Evolutionary conservation across 2,329 filamentous ascomycete genomes (phyloP).

Genomic region (Colletotrichum sojae): DNA sequence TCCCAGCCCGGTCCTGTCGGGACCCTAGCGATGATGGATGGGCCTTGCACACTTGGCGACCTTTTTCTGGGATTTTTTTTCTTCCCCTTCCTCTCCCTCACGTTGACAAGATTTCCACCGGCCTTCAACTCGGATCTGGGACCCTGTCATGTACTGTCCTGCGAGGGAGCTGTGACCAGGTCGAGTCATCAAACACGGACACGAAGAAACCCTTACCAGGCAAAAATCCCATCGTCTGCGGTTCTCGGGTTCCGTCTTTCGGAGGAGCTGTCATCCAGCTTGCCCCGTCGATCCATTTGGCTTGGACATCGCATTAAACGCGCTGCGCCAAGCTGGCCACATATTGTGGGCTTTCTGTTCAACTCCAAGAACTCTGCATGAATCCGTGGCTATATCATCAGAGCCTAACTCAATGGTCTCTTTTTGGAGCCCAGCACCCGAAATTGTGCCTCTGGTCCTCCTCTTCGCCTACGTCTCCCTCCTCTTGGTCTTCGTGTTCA

Average conservation of each 20-base stretch:
- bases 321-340: slow-evolving; percentile 46
- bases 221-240: slow-evolving; percentile 13
- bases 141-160: slow-evolving; percentile 3
- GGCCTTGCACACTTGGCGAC: slow-evolving; percentile 37
- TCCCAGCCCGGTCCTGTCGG: slow-evolving; percentile 16
- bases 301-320: slow-evolving; percentile 44
- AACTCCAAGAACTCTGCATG: slow-evolving; percentile 55
- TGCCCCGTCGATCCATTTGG: slow-evolving; percentile 23
- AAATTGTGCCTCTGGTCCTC: slow-evolving; percentile 44
- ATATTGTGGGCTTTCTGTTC: slow-evolving; percentile 42
- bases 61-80: neutral
- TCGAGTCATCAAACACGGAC: slow-evolving; percentile 31
- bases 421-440: slow-evolving; percentile 51
- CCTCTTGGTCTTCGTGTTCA: neutral
- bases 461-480: neutral
- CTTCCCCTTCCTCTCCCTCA: slow-evolving; percentile 4
- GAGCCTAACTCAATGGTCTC: slow-evolving; percentile 47
- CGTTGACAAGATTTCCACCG: slow-evolving; percentile 18
- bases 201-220: slow-evolving; percentile 29
- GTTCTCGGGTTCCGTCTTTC: slow-evolving; percentile 25
- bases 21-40: slow-evolving; percentile 33
- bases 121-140: slow-evolving; percentile 20
- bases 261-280: slow-evolving; percentile 31
- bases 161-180: slow-evolving; percentile 37
- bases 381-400: slow-evolving; percentile 60